Base-by-base conservation (phyloP, 306 rosid species). In the Vigna reflexopilosa region DNA sequence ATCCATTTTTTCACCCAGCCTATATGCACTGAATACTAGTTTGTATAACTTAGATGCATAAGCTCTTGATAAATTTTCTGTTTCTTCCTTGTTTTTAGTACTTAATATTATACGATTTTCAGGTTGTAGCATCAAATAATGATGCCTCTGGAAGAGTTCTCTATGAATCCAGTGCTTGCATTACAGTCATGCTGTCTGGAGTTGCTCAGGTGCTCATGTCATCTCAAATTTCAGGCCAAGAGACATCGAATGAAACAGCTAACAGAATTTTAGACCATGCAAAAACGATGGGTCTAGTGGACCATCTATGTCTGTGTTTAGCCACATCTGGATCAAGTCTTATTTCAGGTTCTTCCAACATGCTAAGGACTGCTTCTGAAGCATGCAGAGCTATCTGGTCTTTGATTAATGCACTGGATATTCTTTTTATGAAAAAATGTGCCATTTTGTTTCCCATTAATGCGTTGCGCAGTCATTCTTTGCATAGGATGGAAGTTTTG, bases 381-480 rank as follows among this genome's bases (percentile, higher is more conserved):
- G 93, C 96, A 44, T 93, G 97, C 70, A 85, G 86, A 74, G 93
- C 98, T 75, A 72, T 85, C 86, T 95, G 99, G 99, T 88, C 82
- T 19, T 76, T 95, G 76, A 80, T 93, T 83, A 90, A 88, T 80
- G 95, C 97, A 69, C 62, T 85, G 70, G 97, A 95, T 75, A 70
- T 69, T 59, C 85, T 81, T 79, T 90, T 70, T 72, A 69, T 74
- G 85, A 95, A 78, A 77, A 87, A 80, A 68, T 86, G 71, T 75
- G 80, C 83, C 81, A 61, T 61, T 82, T 82, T 78, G 83, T 94
- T 92, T 86, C 98, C 98, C 40, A 59, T 94, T 56, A 80, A 72
- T 82, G 86, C 93, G 49, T 78, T 92, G 67, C 75, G 52, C 77
- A 82, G 85, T 83, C 90, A 80, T 86, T 89, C 93, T 57, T 56